A percentile compares a stretch with the other conserved stretches of the same genome.
Evolutionary conservation across 2,329 filamentous ascomycete genomes (phyloP).

Genomic region (Didymella lethalis): DNA sequence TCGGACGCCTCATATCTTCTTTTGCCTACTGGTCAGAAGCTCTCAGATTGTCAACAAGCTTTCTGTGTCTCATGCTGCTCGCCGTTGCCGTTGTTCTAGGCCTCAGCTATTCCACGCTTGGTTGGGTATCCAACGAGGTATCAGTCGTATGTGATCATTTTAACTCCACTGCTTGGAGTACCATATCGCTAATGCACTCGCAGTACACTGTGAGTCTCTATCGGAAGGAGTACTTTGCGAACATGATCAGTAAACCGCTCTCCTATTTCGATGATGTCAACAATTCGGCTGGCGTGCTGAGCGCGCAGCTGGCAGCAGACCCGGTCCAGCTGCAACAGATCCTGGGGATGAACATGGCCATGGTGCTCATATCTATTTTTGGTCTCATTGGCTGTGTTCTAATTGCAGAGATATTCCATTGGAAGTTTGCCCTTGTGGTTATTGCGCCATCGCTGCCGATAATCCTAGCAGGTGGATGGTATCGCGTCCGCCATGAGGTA

Average conservation of each 20-base stretch:
- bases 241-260: slow-evolving; percentile 89
- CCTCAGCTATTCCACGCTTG: slow-evolving; percentile 33
- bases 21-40: slow-evolving; percentile 31
- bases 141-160: slow-evolving; percentile 27
- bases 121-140: slow-evolving; percentile 37
- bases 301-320: slow-evolving; percentile 60
- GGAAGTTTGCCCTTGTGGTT: slow-evolving; percentile 86
- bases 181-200: background rate
- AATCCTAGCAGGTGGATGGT: slow-evolving; percentile 78
- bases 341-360: slow-evolving; percentile 62
- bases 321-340: slow-evolving; percentile 40
- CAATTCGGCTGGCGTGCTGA: slow-evolving; percentile 86
- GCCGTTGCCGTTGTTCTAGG: slow-evolving; percentile 32
- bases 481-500: slow-evolving; percentile 70
- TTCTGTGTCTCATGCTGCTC: slow-evolving; percentile 57
- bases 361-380: slow-evolving; percentile 79
- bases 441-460: slow-evolving; percentile 68
- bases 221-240: slow-evolving; percentile 80
- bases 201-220: slow-evolving; percentile 68
- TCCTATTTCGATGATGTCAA: slow-evolving; percentile 89
- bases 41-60: slow-evolving; percentile 21
- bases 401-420: slow-evolving; percentile 75
- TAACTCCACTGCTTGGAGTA: background rate
- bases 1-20: slow-evolving; percentile 34
- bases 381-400: slow-evolving; percentile 77